A percentile compares a stretch with the other conserved stretches of the same genome.
Evolutionary conservation across 2,329 filamentous ascomycete species (phyloP).

Genomic region (Anthostomella pinea): DNA sequence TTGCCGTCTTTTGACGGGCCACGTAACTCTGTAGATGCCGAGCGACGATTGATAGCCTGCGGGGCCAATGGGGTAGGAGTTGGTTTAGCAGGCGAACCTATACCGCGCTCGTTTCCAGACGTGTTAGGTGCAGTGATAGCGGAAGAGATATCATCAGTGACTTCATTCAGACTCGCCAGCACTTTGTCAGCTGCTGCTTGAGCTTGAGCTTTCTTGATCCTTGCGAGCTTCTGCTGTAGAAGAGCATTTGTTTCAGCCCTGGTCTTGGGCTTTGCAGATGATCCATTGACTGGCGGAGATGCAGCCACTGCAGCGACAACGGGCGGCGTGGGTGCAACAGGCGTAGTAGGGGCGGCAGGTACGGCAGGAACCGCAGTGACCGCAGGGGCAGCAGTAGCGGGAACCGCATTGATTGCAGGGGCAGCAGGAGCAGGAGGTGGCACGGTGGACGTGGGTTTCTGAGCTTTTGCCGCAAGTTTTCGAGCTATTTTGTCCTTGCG

Average conservation of each 20-base stretch:
- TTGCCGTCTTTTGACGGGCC: slow-evolving; percentile 17
- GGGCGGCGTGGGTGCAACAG: slow-evolving; percentile 3
- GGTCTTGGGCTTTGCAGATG: slow-evolving; percentile 49
- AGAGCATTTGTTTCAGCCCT: slow-evolving; percentile 63
- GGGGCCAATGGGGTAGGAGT: slow-evolving; percentile 1
- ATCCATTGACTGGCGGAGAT: slow-evolving; percentile 6
- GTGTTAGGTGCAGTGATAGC: slow-evolving; percentile 1
- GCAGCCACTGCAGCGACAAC: slow-evolving; percentile 4
- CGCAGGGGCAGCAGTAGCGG: slow-evolving; percentile 5
- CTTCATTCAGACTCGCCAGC: slow-evolving; percentile 12
- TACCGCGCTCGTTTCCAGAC: slow-evolving; percentile 1
- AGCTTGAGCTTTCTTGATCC: slow-evolving; percentile 54
- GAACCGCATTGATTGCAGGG: slow-evolving; percentile 5
- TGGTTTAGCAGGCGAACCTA: slow-evolving; percentile 11
- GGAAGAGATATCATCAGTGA: slow-evolving; percentile 11
- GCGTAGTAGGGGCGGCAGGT: slow-evolving; percentile 1
- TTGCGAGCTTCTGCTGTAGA: slow-evolving; percentile 75
- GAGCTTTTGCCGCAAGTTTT: slow-evolving; percentile 32
- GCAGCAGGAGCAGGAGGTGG: slow-evolving; percentile 18
- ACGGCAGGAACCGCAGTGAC: slow-evolving; percentile 1
- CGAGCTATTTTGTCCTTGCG: slow-evolving; percentile 35
- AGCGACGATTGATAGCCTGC: slow-evolving; percentile 9
- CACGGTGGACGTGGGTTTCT: slow-evolving; percentile 23
- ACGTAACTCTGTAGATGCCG: slow-evolving; percentile 13
- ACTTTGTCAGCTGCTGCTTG: slow-evolving; percentile 27